Conservation (phyloP, 208 protist species). For the Spongospora subterranea region DNA sequence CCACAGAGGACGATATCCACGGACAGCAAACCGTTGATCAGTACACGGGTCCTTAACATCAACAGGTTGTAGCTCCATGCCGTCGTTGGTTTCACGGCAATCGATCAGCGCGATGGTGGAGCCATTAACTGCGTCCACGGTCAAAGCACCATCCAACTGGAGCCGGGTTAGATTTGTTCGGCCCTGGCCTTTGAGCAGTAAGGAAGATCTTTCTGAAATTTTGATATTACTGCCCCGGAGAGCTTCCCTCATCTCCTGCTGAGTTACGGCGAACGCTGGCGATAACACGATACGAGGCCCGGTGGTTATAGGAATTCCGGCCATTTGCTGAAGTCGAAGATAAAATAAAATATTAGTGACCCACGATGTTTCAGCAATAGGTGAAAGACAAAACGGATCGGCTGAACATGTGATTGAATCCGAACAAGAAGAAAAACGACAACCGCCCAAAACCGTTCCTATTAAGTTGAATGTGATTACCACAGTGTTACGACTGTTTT, state of each 20-base stretch:
- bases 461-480: too few relatives aligned
- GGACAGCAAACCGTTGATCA: slow-evolving; percentile 4
- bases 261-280: slow-evolving; percentile 44
- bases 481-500: too few relatives aligned
- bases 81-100: neutral
- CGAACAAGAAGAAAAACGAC: too few relatives aligned
- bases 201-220: neutral
- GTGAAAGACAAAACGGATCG: neutral
- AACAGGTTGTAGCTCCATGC: neutral
- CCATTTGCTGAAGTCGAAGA: neutral
- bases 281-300: neutral
- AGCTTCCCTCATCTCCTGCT: neutral
- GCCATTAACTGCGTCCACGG: slow-evolving; percentile 1
- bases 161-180: neutral
- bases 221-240: neutral
- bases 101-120: neutral
- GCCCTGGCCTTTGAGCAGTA: neutral
- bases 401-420: too few relatives aligned
- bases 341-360: neutral
- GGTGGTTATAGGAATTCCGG: neutral
- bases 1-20: neutral
- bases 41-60: neutral
- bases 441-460: too few relatives aligned
- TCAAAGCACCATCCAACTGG: slow-evolving; percentile 29
- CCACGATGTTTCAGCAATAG: neutral